Evolutionary conservation across 805 yeast species (phyloP).

Genomic region (Maudiozyma serrabonitensis): DNA sequence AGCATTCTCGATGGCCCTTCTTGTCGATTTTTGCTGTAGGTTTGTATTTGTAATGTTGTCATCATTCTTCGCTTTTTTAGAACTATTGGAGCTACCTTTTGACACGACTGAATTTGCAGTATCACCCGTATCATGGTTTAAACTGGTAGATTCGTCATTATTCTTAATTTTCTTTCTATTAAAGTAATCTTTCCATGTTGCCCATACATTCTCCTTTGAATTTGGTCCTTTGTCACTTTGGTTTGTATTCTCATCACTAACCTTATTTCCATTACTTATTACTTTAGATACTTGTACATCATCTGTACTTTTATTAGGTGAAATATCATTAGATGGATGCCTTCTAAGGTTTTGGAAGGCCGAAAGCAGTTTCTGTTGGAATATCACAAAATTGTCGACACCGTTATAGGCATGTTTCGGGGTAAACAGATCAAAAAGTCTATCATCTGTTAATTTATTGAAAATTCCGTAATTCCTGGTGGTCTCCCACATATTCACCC

Average conservation of each 20-base stretch:
- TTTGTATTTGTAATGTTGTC: conserved; percentile 9
- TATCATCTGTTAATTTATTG: conserved; percentile 52
- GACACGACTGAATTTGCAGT: not conserved
- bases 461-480: conserved; percentile 50
- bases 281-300: not conserved
- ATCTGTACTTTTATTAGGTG: not conserved
- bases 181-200: conserved; percentile 22
- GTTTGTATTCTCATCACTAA: not conserved
- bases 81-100: not conserved
- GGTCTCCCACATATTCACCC: conserved; percentile 43
- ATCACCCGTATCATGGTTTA: not conserved
- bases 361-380: conserved; percentile 24
- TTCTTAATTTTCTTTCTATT: conserved; percentile 15
- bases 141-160: conserved; percentile 4
- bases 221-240: conserved; percentile 1
- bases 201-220: conserved; percentile 14
- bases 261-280: not conserved
- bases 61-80: not conserved
- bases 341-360: conserved; percentile 28
- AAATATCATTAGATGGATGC: conserved; percentile 4
- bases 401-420: conserved; percentile 34
- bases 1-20: conserved; percentile 17
- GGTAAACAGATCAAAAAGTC: conserved; percentile 52
- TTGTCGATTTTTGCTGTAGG: conserved; percentile 7
- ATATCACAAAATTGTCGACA: conserved; percentile 18